A percentile compares a stretch with the other conserved stretches of the same genome.
Conservation (phyloP, 805 yeast genomes). For the Zygotorulaspora chibaensis region DNA sequence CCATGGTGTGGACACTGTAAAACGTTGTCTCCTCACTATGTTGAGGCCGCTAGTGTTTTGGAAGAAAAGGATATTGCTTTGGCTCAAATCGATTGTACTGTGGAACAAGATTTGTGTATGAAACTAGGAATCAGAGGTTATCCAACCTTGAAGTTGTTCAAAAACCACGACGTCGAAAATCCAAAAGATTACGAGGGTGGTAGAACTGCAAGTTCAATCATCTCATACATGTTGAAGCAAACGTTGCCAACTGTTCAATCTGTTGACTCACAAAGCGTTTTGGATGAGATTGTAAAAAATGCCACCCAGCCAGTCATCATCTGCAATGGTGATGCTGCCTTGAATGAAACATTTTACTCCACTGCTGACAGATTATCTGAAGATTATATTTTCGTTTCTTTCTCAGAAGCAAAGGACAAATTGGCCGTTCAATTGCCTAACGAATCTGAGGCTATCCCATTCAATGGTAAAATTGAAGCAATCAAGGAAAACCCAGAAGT, state of each 20-base stretch:
- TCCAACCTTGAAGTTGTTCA: constrained; percentile 78
- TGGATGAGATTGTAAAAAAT: constrained; percentile 43
- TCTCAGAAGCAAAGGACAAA: constrained; percentile 33
- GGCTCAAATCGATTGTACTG: constrained; percentile 85
- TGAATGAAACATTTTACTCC: constrained; percentile 54
- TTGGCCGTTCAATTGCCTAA: constrained; percentile 32
- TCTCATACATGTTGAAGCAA: constrained; percentile 73
- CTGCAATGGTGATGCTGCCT: constrained; percentile 43
- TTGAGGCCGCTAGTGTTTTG: constrained; percentile 70
- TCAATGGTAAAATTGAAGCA: constrained; percentile 25
- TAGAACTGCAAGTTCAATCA: constrained; percentile 76
- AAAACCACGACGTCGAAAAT: constrained; percentile 42
- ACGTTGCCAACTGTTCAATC: constrained; percentile 69
- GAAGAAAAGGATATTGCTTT: constrained; percentile 59
- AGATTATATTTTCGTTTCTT: constrained; percentile 53
- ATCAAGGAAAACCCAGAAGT: constrained; percentile 39
- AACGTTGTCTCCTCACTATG: constrained; percentile 74
- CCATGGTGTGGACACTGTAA: constrained; percentile 99
- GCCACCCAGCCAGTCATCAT: constrained; percentile 52
- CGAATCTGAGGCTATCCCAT: constrained; percentile 31
- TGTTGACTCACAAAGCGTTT: constrained; percentile 43
- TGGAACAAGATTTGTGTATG: constrained; percentile 65
- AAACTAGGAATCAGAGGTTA: constrained; percentile 70
- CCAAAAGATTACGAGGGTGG: constrained; percentile 74
- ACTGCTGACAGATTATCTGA: constrained; percentile 66